Conservation (phyloP, 2,329 filamentous ascomycete genomes). For the Colletotrichum viniferum region DNA sequence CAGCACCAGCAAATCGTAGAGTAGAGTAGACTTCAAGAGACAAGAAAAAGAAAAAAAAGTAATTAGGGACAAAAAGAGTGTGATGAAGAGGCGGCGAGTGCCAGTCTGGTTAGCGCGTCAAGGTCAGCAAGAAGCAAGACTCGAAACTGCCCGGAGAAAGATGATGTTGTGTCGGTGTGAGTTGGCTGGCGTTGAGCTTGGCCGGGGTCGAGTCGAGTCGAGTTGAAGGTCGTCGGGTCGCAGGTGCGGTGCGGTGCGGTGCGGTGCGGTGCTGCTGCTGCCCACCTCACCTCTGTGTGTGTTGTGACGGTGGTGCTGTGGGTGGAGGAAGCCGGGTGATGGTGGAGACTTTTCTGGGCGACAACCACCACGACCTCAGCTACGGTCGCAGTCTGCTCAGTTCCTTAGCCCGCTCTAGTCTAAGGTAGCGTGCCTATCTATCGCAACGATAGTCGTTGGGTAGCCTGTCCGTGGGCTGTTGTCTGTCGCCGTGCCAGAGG, state of each 20-base stretch:
- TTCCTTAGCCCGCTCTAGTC: not conserved
- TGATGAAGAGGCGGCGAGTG: constrained; percentile 13
- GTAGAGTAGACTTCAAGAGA: not conserved
- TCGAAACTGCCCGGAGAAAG: constrained; percentile 6
- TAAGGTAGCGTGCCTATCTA: not conserved
- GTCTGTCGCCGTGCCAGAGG: not conserved
- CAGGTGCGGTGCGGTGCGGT: not conserved
- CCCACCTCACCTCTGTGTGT: not conserved
- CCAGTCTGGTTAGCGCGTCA: constrained; percentile 14
- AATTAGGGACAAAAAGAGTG: constrained; percentile 14
- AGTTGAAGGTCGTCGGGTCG: not conserved
- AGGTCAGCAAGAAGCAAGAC: not conserved
- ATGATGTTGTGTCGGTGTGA: constrained; percentile 20
- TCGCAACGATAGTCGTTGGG: not conserved
- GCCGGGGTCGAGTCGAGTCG: constrained; percentile 1
- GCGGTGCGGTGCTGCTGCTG: not conserved
- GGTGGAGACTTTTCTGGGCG: not conserved
- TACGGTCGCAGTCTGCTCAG: not conserved
- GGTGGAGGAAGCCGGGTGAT: not conserved
- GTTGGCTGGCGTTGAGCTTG: constrained; percentile 19
- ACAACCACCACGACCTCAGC: not conserved
- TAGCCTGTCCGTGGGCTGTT: not conserved
- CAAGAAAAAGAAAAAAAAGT: not conserved
- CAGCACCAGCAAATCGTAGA: not conserved
- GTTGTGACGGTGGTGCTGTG: not conserved